These are phyloP conservation scores for Pelargonium citronellum DNA, from an alignment of 441 rosid genomes.

Conservation along the genomic window DNA sequence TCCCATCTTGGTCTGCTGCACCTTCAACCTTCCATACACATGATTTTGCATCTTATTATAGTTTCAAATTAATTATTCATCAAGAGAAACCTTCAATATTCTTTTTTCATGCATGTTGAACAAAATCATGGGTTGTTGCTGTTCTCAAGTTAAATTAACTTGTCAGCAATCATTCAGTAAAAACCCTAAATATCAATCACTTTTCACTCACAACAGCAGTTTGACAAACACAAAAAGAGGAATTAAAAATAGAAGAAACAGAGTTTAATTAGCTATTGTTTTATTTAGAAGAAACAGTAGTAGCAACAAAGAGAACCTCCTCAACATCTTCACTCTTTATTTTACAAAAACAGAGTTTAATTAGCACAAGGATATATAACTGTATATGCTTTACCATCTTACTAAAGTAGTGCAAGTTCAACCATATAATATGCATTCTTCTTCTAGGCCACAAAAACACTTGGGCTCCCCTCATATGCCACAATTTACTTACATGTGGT, in stretches of 20 bases:
- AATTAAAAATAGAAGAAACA: neutral
- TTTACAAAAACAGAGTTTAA: neutral
- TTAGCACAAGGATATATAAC: neutral
- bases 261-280: neutral
- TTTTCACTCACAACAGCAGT: too few relatives aligned
- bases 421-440: neutral
- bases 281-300: neutral
- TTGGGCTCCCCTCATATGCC: too few relatives aligned
- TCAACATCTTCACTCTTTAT: neutral
- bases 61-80: neutral
- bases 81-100: neutral
- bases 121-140: slow-evolving; percentile 1
- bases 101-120: neutral
- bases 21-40: slow-evolving; percentile 19
- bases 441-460: too few relatives aligned
- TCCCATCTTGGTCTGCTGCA: slow-evolving; percentile 27
- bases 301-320: slow-evolving; percentile 1
- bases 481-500: neutral
- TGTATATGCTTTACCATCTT: neutral
- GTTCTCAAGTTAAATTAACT: neutral
- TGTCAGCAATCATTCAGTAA: neutral
- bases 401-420: neutral
- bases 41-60: neutral
- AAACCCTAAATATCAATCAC: neutral
- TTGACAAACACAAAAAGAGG: neutral